These are phyloP conservation scores for Paecilomyces sp. DNA, from an alignment of 2,329 filamentous ascomycete genomes.

Conservation along the genomic window DNA sequence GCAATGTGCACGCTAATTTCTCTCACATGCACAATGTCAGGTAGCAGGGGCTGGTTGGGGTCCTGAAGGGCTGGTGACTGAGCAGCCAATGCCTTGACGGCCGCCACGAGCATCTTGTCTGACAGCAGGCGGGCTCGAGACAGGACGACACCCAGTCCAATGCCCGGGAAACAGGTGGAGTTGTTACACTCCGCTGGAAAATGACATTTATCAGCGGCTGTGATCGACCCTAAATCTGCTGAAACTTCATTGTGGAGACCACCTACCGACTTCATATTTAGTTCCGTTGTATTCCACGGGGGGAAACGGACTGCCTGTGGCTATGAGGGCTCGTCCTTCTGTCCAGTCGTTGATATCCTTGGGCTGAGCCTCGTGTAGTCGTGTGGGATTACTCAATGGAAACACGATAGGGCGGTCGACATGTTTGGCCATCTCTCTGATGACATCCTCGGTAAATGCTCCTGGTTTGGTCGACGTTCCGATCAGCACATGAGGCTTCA, in stretches of 20 bases:
- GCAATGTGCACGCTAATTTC: conserved; percentile 74
- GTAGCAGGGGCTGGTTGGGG: conserved; percentile 59
- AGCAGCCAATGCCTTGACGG: conserved; percentile 64
- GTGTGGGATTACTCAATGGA: conserved; percentile 78
- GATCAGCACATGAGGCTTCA: conserved; percentile 74
- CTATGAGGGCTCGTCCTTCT: conserved; percentile 66
- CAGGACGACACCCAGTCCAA: conserved; percentile 72
- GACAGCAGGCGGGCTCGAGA: conserved; percentile 60
- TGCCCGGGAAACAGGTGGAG: conserved; percentile 75
- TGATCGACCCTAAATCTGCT: not conserved
- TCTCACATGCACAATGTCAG: conserved; percentile 67
- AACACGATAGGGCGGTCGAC: conserved; percentile 69
- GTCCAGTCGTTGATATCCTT: conserved; percentile 73
- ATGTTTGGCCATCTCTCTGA: conserved; percentile 68
- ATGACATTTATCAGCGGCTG: not conserved
- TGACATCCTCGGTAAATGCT: conserved; percentile 66
- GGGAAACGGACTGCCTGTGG: conserved; percentile 75
- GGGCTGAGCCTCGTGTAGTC: conserved; percentile 74
- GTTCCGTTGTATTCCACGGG: conserved; percentile 57
- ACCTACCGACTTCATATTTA: conserved; percentile 48
- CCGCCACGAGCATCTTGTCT: conserved; percentile 74
- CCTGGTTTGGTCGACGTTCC: conserved; percentile 75
- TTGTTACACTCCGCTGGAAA: conserved; percentile 79
- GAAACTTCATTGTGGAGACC: conserved; percentile 5
- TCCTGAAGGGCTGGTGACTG: conserved; percentile 65